Evolutionary conservation across 805 yeast genomes (phyloP).

Genomic region (Metschnikowia kunwiensis): DNA sequence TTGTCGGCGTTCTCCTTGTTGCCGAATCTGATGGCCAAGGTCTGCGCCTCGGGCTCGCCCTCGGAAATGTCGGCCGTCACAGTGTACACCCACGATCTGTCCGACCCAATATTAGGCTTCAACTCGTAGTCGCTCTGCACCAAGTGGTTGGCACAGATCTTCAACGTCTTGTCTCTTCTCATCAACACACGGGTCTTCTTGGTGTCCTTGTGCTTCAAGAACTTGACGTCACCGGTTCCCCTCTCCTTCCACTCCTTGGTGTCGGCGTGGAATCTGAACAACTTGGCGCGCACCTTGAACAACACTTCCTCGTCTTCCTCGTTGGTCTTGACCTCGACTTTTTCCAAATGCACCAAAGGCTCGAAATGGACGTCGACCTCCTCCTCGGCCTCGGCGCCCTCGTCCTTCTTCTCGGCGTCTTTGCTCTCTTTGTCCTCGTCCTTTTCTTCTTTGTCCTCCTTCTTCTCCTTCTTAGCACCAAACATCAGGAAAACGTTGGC

Average conservation of each 20-base stretch:
- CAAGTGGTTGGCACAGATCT: conserved; percentile 96
- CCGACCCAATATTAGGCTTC: conserved; percentile 93
- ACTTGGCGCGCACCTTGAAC: conserved; percentile 88
- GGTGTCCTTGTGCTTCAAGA: conserved; percentile 81
- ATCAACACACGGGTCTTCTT: conserved; percentile 86
- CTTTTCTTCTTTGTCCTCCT: conserved; percentile 37
- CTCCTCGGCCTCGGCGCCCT: conserved; percentile 60
- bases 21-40: conserved; percentile 94
- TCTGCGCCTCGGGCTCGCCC: conserved; percentile 93
- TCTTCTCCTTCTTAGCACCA: conserved; percentile 82
- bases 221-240: conserved; percentile 98
- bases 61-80: conserved; percentile 94
- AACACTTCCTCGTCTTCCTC: conserved; percentile 85
- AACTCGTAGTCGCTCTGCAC: conserved; percentile 77
- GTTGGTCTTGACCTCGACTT: conserved; percentile 93
- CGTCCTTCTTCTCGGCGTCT: conserved; percentile 30
- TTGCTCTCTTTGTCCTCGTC: conserved; percentile 22
- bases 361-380: conserved; percentile 90
- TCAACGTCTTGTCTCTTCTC: conserved; percentile 99
- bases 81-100: conserved; percentile 96
- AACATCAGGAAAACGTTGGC: conserved; percentile 90
- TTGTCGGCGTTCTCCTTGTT: conserved; percentile 90
- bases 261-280: conserved; percentile 85
- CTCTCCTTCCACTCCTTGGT: conserved; percentile 97
- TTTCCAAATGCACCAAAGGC: conserved; percentile 91